Conservation (phyloP, 1,284 basidiomycete genomes). For the Kalmanozyma brasiliensis region DNA sequence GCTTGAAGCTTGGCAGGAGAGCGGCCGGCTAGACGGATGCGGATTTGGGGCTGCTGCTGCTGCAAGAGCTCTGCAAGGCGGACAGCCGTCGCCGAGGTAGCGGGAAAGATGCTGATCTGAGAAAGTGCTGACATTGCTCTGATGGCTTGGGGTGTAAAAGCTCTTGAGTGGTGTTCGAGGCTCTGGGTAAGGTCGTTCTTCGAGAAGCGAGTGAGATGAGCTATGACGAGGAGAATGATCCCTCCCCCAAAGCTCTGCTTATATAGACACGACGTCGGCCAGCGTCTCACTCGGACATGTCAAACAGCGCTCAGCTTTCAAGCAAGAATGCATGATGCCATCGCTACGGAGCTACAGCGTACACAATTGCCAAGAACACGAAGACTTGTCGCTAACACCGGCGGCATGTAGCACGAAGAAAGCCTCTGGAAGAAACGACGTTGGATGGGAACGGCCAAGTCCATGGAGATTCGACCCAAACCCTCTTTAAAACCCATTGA, state of each 20-base stretch:
- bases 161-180: no score
- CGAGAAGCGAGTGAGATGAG: neutral
- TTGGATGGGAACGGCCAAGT: no score
- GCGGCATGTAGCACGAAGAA: no score
- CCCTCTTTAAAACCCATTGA: no score
- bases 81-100: slow-evolving; percentile 16
- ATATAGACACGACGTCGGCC: slow-evolving; percentile 4
- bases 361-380: no score
- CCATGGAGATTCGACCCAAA: no score
- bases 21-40: slow-evolving; percentile 21
- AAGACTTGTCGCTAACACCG: no score
- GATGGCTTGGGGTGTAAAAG: neutral
- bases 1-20: slow-evolving; percentile 17
- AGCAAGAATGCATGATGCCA: no score
- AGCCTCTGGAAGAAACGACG: no score
- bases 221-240: neutral
- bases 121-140: slow-evolving; percentile 19
- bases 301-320: no score
- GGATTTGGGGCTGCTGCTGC: slow-evolving; percentile 20
- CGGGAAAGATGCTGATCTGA: slow-evolving; percentile 38
- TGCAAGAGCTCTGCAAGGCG: slow-evolving; percentile 15
- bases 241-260: neutral
- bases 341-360: no score
- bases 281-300: neutral
- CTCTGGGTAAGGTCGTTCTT: neutral